Base-by-base conservation (phyloP, 805 yeast species). In the Isabelozyma pseudorhagii region DNA sequence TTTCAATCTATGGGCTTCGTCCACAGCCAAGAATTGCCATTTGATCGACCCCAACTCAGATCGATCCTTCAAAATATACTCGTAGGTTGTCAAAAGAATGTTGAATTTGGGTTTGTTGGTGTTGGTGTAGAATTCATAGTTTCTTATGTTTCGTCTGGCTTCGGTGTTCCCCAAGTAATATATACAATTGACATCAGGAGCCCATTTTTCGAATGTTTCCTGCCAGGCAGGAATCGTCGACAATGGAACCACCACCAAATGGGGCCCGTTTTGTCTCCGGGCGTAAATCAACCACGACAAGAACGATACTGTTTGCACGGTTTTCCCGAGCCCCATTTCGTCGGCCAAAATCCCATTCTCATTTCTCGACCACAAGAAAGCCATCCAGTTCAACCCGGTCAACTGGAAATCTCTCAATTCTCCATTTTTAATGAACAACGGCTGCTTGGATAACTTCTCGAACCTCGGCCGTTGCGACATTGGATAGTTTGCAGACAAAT, bases 341-440 rank as follows among this genome's bases (percentile, higher is more conserved):
- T 94, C 99, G 4, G 99, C 99, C 40, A 94, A 74, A 46, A 94
- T 94, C 49, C 99, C 98, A 67, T 94, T 94, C 71, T 94, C 97
- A 68, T 93, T 89, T 61, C 97, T 82, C 4, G 97, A 89, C 99
- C 99, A 94, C 53, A 94, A 74, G 66, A 93, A 94, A 0, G 99
- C 99, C 99, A 94, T 94, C 99, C 99, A 94, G 69, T 94, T 94
- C 54, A 94, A 79, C 49, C 99, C 99, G 0, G 99, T 94, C 66
- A 94, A 79, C 74, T 94, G 99, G 80, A 94, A 94, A 72, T 94
- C 99, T 66, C 99, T 83, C 55, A 94, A 78, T 66, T 87, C 94
- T 46, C 97, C 97, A 61, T 87, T 85, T 64, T 91, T 91, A 55
- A 94, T 85, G 62, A 87, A 94, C 11, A 84, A 77, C 0, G 99